Base-by-base conservation (phyloP, 1,284 basidiomycete genomes). In the Schizophyllum commune region DNA sequence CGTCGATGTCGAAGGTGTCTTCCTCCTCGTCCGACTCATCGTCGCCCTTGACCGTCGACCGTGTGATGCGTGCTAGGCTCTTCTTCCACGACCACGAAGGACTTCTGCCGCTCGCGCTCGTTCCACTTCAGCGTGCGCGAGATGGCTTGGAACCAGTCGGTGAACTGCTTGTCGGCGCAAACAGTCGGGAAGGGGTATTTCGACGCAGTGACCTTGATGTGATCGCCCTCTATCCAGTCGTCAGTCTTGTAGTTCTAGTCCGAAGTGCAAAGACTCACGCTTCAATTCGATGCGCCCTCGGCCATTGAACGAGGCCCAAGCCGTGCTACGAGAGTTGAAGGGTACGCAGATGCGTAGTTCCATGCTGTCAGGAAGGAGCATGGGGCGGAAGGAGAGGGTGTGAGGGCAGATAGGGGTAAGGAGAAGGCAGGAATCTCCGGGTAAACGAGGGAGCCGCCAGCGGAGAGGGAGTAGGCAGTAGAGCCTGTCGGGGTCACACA, bases 331-430 rank as follows among this genome's bases (percentile, higher is more conserved):
- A 27, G 96, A 98, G 74, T 98, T 98, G 79, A 95, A 99, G 0
- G 97, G 97, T 17, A 99, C 97, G 67, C 96, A 98, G 53, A 99
- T 94, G 15, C 97, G 88, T 58, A 99, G 80, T 71, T 99, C 97
- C 94, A 99, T 98, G 70, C 91, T 96, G 73, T 99, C 97, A 0
- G 97, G 97, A 19, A 99, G 79, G 4, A 99, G 81, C 96, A 99
- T 98, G 0, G 97, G 97, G 55, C 97, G 86, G 84, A 99, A 99
- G 3, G 95, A 98, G 7, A 99, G 83, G 0, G 97, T 99, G 74
- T 99, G 97, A 0, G 97, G 97, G 71, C 97, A 99, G 64, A 99
- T 98, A 1, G 97, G 97, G 1, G 95, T 96, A 69, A 99, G 96
- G 62, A 99, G 81, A 63, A 99, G 0, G 97, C 93, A 0, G 97